Evolutionary conservation across 1,139 yeast genomes (phyloP).

Genomic region (Trichomonascaceae sp.): DNA sequence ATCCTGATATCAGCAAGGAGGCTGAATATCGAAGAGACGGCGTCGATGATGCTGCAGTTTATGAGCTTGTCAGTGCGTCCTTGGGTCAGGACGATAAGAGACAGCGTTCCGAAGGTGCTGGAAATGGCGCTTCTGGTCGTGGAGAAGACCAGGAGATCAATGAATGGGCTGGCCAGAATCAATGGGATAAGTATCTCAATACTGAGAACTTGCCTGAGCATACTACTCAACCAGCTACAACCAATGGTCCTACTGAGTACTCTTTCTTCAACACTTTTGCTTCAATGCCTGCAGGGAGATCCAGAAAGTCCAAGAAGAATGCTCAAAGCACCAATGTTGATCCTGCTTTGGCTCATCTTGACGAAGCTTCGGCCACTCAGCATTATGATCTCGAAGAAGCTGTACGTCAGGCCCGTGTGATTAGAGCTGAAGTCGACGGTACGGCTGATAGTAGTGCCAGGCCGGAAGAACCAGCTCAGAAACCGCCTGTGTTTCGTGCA

Average conservation of each 20-base stretch:
- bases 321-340: slow-evolving; percentile 17
- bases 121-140: slow-evolving; percentile 7
- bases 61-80: slow-evolving; percentile 15
- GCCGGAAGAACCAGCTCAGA: neutral
- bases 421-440: slow-evolving; percentile 9
- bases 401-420: slow-evolving; percentile 25
- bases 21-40: slow-evolving; percentile 13
- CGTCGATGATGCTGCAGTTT: slow-evolving; percentile 17
- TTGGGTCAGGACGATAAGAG: slow-evolving; percentile 13
- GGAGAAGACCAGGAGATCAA: slow-evolving; percentile 10
- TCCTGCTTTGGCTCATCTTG: slow-evolving; percentile 19
- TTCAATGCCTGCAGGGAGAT: slow-evolving; percentile 1
- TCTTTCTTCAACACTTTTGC: slow-evolving; percentile 3
- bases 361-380: slow-evolving; percentile 19
- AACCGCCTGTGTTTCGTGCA: slow-evolving; percentile 1
- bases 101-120: neutral
- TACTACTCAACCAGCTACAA: slow-evolving; percentile 1
- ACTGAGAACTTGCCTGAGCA: slow-evolving; percentile 18
- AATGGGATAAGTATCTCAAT: slow-evolving; percentile 20
- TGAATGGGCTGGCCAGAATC: slow-evolving; percentile 12
- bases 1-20: slow-evolving; percentile 8
- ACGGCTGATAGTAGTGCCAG: slow-evolving; percentile 4
- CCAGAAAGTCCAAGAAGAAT: slow-evolving; percentile 5
- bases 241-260: neutral
- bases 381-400: slow-evolving; percentile 24